These are phyloP conservation scores for Davidsoniella eucalypti DNA, from an alignment of 2,329 filamentous ascomycete species.

Conservation along the genomic window DNA sequence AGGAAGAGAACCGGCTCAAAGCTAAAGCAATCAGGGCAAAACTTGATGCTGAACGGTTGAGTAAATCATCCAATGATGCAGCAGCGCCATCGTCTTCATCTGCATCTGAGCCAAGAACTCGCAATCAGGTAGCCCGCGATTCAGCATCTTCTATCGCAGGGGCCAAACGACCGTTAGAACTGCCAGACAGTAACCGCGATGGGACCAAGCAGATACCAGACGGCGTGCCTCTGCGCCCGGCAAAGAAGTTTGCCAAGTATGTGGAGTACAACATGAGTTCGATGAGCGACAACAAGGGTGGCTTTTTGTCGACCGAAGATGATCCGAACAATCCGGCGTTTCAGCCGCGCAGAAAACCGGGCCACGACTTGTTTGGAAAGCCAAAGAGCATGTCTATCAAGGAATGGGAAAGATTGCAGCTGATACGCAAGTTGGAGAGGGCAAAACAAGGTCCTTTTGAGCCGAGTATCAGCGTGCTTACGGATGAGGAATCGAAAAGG, in stretches of 20 bases:
- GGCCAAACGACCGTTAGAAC: slow-evolving; percentile 25
- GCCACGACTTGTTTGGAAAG: slow-evolving; percentile 39
- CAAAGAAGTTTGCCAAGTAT: slow-evolving; percentile 79
- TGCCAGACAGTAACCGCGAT: slow-evolving; percentile 25
- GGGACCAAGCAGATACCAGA: slow-evolving; percentile 43
- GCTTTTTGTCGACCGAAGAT: slow-evolving; percentile 79
- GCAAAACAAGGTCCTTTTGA: slow-evolving; percentile 73
- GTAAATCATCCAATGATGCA: background rate
- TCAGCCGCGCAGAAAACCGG: slow-evolving; percentile 22
- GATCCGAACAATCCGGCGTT: slow-evolving; percentile 76
- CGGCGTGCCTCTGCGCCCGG: slow-evolving; percentile 47
- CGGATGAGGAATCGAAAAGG: slow-evolving; percentile 48
- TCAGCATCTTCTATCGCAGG: slow-evolving; percentile 24
- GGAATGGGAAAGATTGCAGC: slow-evolving; percentile 78
- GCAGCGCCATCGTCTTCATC: background rate
- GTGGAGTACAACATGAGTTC: slow-evolving; percentile 97
- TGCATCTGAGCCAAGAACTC: background rate
- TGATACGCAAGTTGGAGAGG: slow-evolving; percentile 54
- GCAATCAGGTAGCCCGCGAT: slow-evolving; percentile 42
- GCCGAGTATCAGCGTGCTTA: slow-evolving; percentile 64
- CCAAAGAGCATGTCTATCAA: slow-evolving; percentile 77
- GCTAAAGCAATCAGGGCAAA: slow-evolving; percentile 74
- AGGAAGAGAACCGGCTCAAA: slow-evolving; percentile 78
- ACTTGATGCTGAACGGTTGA: slow-evolving; percentile 34
- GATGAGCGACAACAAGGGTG: slow-evolving; percentile 96